Evolutionary conservation across 805 yeast genomes (phyloP), one percentile per base, ranked within the genome.

Genomic region (Wickerhamiella lipophila): DNA sequence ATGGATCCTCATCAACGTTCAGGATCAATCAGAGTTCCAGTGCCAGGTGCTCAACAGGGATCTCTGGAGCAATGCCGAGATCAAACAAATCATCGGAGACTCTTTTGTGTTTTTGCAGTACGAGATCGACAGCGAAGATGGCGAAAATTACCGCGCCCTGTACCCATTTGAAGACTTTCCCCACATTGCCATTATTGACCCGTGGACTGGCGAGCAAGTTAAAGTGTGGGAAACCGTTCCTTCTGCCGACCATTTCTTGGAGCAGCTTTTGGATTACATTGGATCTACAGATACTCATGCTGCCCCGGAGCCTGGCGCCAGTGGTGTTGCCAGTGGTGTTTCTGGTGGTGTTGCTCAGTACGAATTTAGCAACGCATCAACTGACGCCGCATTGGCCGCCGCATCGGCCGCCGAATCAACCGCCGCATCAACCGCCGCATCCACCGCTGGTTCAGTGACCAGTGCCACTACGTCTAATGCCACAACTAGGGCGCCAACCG

Each of bases 31-130:
- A 1, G 92, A 85, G 60, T 92, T 92, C 60, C 77, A 77, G 55
- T 88, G 96, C 60, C 97, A 89, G 61, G 79, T 83, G 27, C 67
- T 92, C 48, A 92, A 92, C 64, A 74, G 99, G 52, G 99, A 92
- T 64, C 78, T 92, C 53, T 92, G 97, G 97, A 77, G 92, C 15
- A 73, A 81, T 43, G 54, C 64, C 12, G 71, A 72, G 2, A 72
- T 92, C 18, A 87, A 84, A 61, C 74, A 72, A 15, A 56, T 77
- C 1, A 79, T 92, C 3, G 68, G 69, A 34, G 77, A 75, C 22
- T 72, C 81, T 62, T 92, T 92, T 57, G 64, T 89, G 3, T 89
- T 92, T 59, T 64, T 92, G 50, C 98, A 92, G 64, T 89, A 82
- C 62, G 87, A 82, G 53, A 72, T 72, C 46, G 94, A 83, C 58